These are phyloP conservation scores for Hibiscus trionum DNA, from an alignment of 345 rosid genomes.

Conservation along the genomic window DNA sequence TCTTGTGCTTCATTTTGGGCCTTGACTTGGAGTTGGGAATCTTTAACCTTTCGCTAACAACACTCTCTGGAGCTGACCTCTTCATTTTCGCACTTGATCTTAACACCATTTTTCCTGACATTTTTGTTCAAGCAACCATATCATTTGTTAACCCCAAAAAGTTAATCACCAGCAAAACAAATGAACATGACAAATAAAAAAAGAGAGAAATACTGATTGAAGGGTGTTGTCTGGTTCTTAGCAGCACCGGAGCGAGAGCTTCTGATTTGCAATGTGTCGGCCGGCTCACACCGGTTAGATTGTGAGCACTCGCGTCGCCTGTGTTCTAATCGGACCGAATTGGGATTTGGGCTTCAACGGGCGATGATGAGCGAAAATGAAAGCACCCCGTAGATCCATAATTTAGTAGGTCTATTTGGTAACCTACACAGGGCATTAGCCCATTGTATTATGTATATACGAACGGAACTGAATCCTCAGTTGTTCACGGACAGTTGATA, in stretches of 20 bases:
- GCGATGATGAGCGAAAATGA: background rate
- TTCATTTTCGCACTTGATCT: slow-evolving; percentile 10
- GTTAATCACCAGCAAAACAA: background rate
- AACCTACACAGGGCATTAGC: background rate
- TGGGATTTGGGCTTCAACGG: background rate
- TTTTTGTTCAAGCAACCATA: background rate
- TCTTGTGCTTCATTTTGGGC: slow-evolving; percentile 25
- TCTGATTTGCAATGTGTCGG: background rate
- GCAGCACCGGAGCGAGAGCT: no score
- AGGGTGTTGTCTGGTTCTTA: background rate
- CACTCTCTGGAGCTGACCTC: background rate
- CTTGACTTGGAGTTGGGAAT: slow-evolving; percentile 13
- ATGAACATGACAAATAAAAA: background rate
- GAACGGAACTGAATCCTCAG: no score
- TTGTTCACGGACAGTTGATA: no score
- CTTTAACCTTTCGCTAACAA: background rate
- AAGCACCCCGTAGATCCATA: background rate
- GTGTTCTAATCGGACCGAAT: background rate
- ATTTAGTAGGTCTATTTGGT: background rate
- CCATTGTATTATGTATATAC: background rate
- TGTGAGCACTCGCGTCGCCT: background rate
- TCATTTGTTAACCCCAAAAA: background rate
- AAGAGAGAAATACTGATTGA: background rate
- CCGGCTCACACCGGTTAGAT: background rate
- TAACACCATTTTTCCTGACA: background rate